phyloP scores from a whole-genome alignment of 164 flowering plant genomes.

The Santalum album region DNA sequence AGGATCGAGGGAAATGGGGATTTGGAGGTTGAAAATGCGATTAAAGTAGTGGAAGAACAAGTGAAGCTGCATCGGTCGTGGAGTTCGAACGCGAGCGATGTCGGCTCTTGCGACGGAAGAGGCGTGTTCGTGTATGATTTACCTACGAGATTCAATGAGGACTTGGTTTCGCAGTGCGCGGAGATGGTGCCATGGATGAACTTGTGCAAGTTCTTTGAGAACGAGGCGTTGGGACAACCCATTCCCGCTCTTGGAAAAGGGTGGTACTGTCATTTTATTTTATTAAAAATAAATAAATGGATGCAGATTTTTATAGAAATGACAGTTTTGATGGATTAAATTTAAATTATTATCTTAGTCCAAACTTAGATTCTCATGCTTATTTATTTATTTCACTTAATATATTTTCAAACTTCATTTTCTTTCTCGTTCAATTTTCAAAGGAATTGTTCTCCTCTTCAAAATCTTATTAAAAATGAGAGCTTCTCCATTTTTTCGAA shows the following conservation, averaged over 20 bases:
- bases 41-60: conserved; percentile 34
- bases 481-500: too few relatives aligned
- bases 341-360: too few relatives aligned
- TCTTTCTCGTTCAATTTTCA: too few relatives aligned
- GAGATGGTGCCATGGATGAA: conserved; percentile 51
- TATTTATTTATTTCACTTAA: too few relatives aligned
- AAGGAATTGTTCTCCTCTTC: too few relatives aligned
- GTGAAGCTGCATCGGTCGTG: conserved; percentile 45
- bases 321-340: too few relatives aligned
- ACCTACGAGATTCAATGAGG: conserved; percentile 69
- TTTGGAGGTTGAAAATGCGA: conserved; percentile 25
- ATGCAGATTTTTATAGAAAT: too few relatives aligned
- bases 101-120: conserved; percentile 30
- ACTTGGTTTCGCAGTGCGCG: conserved; percentile 40
- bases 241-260: conserved; percentile 44
- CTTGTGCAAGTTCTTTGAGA: conserved; percentile 43
- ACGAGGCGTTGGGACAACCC: conserved; percentile 50
- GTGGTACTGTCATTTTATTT: too few relatives aligned
- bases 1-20: background rate
- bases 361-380: too few relatives aligned
- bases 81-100: conserved; percentile 7
- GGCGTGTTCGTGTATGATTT: conserved; percentile 67
- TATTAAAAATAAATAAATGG: too few relatives aligned
- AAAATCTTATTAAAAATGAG: too few relatives aligned
- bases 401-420: too few relatives aligned